These are phyloP conservation scores for Boletus reticulatus DNA, from an alignment of 768 basidiomycete species.

Conservation along the genomic window DNA sequence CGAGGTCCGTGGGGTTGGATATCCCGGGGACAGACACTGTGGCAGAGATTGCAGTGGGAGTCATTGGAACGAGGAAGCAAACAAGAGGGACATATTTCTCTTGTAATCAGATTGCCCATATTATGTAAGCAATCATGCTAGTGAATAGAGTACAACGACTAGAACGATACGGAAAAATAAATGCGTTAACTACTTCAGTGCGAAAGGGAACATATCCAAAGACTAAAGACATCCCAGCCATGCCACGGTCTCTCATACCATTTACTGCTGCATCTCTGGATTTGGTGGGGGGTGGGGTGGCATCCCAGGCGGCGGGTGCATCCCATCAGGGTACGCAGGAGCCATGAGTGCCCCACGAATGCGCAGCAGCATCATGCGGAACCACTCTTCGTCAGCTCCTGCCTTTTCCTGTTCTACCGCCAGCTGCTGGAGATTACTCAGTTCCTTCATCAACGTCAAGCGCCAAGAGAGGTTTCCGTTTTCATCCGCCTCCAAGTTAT, in stretches of 20 bases:
- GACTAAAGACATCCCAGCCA: background rate
- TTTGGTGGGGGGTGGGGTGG: conserved; percentile 36
- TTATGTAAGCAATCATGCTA: conserved; percentile 19
- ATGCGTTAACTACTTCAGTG: background rate
- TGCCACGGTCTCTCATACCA: background rate
- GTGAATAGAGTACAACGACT: conserved; percentile 3
- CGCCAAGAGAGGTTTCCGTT: conserved; percentile 82
- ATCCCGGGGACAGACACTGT: conserved; percentile 14
- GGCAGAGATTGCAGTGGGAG: conserved; percentile 55
- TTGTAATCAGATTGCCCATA: conserved; percentile 20
- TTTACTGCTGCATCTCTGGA: conserved; percentile 31
- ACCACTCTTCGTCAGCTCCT: conserved; percentile 82
- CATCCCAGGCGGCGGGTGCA: conserved; percentile 38
- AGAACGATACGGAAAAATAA: conserved; percentile 1
- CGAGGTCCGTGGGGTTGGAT: conserved; percentile 19
- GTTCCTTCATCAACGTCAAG: conserved; percentile 76
- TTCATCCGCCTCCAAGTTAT: conserved; percentile 74
- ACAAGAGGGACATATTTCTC: background rate
- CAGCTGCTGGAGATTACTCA: conserved; percentile 70
- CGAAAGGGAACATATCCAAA: conserved; percentile 2
- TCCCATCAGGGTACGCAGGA: conserved; percentile 35
- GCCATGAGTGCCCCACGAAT: conserved; percentile 71
- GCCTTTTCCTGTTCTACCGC: conserved; percentile 81
- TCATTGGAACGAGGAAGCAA: conserved; percentile 39
- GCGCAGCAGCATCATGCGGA: conserved; percentile 80